A percentile compares a stretch with the other conserved stretches of the same genome.
These are phyloP conservation scores for Trichoderma koningii DNA, from an alignment of 2,329 filamentous ascomycete species.

Conservation along the genomic window DNA sequence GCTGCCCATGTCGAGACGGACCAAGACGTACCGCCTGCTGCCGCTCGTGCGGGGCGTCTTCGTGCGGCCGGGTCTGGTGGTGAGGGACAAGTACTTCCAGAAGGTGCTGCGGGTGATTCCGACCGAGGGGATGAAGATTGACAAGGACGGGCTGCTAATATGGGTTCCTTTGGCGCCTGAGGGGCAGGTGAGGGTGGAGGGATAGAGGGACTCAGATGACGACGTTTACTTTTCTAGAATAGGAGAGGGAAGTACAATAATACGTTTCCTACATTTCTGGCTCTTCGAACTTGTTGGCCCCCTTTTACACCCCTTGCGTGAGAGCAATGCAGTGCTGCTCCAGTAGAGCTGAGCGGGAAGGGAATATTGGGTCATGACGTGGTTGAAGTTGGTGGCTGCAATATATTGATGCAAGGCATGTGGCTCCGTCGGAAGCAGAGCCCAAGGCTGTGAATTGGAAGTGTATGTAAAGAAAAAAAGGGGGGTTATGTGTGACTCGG, in stretches of 20 bases:
- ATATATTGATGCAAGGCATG: no score
- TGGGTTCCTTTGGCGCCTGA: constrained; percentile 54
- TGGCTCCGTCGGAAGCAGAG: no score
- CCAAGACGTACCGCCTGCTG: constrained; percentile 72
- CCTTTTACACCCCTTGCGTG: no score
- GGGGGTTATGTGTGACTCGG: no score
- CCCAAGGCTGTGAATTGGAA: no score
- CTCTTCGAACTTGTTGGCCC: no score
- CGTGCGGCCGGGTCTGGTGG: constrained; percentile 71
- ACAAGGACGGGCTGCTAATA: constrained; percentile 64
- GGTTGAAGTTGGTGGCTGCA: no score
- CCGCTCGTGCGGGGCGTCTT: constrained; percentile 67
- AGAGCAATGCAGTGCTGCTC: no score
- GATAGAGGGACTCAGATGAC: not conserved
- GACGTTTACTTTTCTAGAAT: constrained; percentile 3
- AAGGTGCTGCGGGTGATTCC: constrained; percentile 81
- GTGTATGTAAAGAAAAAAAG: no score
- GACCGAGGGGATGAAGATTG: constrained; percentile 69
- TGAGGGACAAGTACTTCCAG: constrained; percentile 90
- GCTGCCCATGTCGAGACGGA: constrained; percentile 76
- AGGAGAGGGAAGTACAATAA: not conserved
- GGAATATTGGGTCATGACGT: no score
- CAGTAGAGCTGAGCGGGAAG: no score
- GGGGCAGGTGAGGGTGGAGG: constrained; percentile 18
- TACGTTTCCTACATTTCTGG: no score